Base-by-base conservation (phyloP, 2,329 filamentous ascomycete genomes). In the Ambrosiella xylebori region DNA sequence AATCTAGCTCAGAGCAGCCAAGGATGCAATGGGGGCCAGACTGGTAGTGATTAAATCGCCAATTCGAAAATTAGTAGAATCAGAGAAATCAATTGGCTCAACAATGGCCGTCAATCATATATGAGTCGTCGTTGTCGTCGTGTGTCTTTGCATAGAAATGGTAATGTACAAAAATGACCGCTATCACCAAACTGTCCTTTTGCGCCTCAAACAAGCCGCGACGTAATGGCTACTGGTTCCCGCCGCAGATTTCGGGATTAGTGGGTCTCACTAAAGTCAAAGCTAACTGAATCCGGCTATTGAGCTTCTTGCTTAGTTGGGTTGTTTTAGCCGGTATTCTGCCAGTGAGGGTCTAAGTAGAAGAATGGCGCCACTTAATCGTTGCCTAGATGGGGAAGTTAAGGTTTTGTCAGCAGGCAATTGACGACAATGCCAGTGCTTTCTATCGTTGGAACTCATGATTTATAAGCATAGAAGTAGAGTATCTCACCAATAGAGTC, bases 201-300 rank as follows among this genome's bases (percentile, higher is more conserved):
- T 57, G 51, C 51, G 12, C 51, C 51, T 53, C 51, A 53, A 53
- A 53, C 51, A 53, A 53, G 19, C 54, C 49, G 55, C 55, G 55
- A 57, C 55, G 55, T 57, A 57, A 51, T 57, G 45, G 45, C n/a
- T 47, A 37, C 27, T 47, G 27, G 41, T 19, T 53, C 38, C 15
- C 51, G 54, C 27, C 45, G 11, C 35, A 17, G 13, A 19, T 39
- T 17, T 49, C 55, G 55, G 44, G 40, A 56, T 35, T n/a, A 35
- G 51, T 53, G 51, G 51, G 35, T 36, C 51, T 17, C n/a, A n/a
- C 19, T 47, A n/a, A 27, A 4, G 44, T 47, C 44, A 47, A 47
- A 47, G 44, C 44, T 47, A 4, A 17, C n/a, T 5, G n/a, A 8
- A n/a, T 8, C n/a, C n/a, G 44, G 11, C n/a, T 17, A 47, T 41